These are phyloP conservation scores for Colletotrichum sp. DNA, from an alignment of 2,329 filamentous ascomycete genomes.

Conservation along the genomic window DNA sequence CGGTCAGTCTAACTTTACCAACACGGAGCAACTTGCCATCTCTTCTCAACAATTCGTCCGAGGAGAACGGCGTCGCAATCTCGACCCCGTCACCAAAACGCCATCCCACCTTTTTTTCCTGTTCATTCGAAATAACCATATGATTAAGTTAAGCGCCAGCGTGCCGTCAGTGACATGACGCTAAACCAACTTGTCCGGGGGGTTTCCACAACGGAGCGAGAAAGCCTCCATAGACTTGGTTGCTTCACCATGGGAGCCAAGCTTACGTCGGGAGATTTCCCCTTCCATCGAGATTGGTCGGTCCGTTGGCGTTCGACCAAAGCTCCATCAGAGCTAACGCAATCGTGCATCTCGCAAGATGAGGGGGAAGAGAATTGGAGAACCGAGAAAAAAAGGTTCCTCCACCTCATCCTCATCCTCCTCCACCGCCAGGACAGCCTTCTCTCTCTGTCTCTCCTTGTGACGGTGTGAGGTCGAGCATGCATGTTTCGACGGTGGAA, in stretches of 20 bases:
- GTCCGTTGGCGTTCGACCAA: background rate
- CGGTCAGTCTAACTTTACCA: background rate
- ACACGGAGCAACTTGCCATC: background rate
- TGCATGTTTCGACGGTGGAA: slow-evolving; percentile 6
- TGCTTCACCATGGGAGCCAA: background rate
- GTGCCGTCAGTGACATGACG: background rate
- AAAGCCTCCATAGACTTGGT: background rate
- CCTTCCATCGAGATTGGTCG: background rate
- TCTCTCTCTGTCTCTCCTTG: background rate
- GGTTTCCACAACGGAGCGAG: background rate
- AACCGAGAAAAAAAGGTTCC: background rate
- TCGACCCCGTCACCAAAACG: background rate
- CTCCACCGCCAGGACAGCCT: background rate
- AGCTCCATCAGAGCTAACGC: background rate
- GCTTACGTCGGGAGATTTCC: background rate
- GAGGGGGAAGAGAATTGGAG: background rate
- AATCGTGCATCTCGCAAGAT: background rate
- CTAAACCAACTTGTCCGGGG: background rate
- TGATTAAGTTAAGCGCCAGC: slow-evolving; percentile 14
- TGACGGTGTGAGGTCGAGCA: slow-evolving; percentile 9
- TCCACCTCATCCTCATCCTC: background rate
- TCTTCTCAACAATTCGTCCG: background rate
- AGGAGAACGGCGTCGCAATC: background rate
- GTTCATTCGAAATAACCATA: background rate
- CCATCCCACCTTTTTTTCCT: background rate